A percentile compares a stretch with the other conserved stretches of the same genome.
Conservation (phyloP, 768 basidiomycete genomes). For the Mycena olivaceomarginata region DNA sequence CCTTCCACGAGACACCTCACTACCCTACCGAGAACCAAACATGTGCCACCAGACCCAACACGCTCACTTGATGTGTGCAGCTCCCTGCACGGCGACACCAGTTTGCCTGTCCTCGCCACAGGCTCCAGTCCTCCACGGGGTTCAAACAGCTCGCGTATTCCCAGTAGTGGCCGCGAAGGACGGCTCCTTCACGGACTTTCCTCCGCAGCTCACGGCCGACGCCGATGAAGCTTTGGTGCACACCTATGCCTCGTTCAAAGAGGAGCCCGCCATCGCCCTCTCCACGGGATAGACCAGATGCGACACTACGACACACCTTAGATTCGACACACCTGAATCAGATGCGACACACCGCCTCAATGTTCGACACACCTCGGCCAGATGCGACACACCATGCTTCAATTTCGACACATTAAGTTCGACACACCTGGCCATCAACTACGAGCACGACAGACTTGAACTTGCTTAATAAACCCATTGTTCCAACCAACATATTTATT, state of each 20-base stretch:
- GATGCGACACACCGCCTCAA: too few relatives aligned
- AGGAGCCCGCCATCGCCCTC: constrained; percentile 40
- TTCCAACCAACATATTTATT: too few relatives aligned
- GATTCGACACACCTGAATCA: too few relatives aligned
- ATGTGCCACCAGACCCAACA: background rate
- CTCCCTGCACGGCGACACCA: background rate
- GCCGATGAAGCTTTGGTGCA: constrained; percentile 32
- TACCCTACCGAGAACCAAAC: background rate
- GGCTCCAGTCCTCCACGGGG: background rate
- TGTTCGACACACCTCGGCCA: too few relatives aligned
- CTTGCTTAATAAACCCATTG: too few relatives aligned
- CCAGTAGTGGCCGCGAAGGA: background rate
- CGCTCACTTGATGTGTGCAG: background rate
- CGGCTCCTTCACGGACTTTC: constrained; percentile 19
- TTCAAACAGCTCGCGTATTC: background rate
- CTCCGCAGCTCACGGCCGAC: constrained; percentile 9
- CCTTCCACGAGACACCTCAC: background rate
- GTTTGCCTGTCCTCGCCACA: background rate
- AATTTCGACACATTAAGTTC: too few relatives aligned
- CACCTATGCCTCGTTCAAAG: constrained; percentile 43
- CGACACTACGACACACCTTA: too few relatives aligned
- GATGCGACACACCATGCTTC: too few relatives aligned
- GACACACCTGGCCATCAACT: too few relatives aligned
- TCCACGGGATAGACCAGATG: background rate
- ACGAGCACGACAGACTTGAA: too few relatives aligned